Base-by-base conservation (phyloP, 371 early-diverging fungal genomes). In the Parasitella parasitica region DNA sequence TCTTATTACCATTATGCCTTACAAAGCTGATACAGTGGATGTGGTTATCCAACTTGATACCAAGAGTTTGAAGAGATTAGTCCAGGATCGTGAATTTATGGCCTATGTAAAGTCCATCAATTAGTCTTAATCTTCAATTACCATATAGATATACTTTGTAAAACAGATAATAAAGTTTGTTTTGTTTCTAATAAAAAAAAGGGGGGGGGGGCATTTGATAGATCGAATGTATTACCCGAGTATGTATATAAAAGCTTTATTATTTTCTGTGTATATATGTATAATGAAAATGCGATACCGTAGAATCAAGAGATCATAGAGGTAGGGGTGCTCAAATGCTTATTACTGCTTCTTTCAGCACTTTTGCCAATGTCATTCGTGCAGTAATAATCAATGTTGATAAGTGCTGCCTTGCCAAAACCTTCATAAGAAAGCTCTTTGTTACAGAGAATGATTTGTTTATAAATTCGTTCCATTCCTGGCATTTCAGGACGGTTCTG, bases 381-480 rank as follows among this genome's bases (percentile, higher is more conserved):
- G 36, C 60, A 63, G 24, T 68, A 63, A 30, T 56, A 57, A 20
- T 60, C 60, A 6, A 63, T 46, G 55, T 71, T 69, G 22, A 80
- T 54, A 15, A 81, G 35, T 11, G 70, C 59, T 12, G 81, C 69
- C 56, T 66, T 66, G 0, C 78, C 77, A 34, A 71, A 37, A 8
- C 76, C 78, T 39, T 69, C 51, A 52, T 22, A 64, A 0, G 67
- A 75, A 8, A 78, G 66, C 49, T 74, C 76, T 43, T 76, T 69
- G 36, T 71, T 73, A 4, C 62, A 61, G n/a, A 70, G 50, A 7
- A 71, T 49, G 5, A 71, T 59, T 56, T 81, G 81, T n/a, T 75
- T 67, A 63, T 71, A 78, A 12, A 78, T 64, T 1, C 76, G 70
- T 39, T 81, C 81, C 50, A 81, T 59, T 3, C 77, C 67, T 46